These are phyloP conservation scores for Exutisphaerella laricina DNA, from an alignment of 2,329 filamentous ascomycete genomes.

Conservation along the genomic window DNA sequence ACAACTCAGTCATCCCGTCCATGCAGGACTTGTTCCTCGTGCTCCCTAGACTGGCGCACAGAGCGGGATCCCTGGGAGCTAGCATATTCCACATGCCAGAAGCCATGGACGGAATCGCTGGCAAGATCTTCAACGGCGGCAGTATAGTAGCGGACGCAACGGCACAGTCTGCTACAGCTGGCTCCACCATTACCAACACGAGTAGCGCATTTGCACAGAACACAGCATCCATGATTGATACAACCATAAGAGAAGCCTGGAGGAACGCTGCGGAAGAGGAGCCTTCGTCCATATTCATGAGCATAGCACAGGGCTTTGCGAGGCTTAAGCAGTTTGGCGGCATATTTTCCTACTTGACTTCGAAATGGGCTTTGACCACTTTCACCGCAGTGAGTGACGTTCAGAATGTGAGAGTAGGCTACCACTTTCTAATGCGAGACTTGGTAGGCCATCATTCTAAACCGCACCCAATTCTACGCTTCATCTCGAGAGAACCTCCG, in stretches of 20 bases:
- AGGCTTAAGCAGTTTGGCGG: slow-evolving; percentile 63
- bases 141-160: slow-evolving; percentile 57
- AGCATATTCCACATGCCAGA: slow-evolving; percentile 52
- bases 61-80: slow-evolving; percentile 54
- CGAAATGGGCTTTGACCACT: slow-evolving; percentile 85
- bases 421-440: too few relatives aligned
- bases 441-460: slow-evolving; percentile 70
- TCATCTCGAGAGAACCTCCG: slow-evolving; percentile 76
- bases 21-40: slow-evolving; percentile 64
- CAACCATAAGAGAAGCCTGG: slow-evolving; percentile 24
- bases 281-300: slow-evolving; percentile 24
- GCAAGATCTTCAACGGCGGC: slow-evolving; percentile 50
- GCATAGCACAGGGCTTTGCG: slow-evolving; percentile 23
- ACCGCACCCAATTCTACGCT: slow-evolving; percentile 89
- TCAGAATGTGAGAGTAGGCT: too few relatives aligned
- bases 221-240: slow-evolving; percentile 33
- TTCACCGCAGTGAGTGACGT: slow-evolving; percentile 62
- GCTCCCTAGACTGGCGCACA: slow-evolving; percentile 64
- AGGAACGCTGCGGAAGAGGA: slow-evolving; percentile 22
- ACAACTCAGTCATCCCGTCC: slow-evolving; percentile 44
- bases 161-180: slow-evolving; percentile 38
- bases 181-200: slow-evolving; percentile 37
- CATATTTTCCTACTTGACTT: slow-evolving; percentile 84
- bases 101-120: slow-evolving; percentile 50
- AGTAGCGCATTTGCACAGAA: slow-evolving; percentile 40